Base-by-base conservation (phyloP, 1,284 basidiomycete species). In the Fereydounia khargensis region DNA sequence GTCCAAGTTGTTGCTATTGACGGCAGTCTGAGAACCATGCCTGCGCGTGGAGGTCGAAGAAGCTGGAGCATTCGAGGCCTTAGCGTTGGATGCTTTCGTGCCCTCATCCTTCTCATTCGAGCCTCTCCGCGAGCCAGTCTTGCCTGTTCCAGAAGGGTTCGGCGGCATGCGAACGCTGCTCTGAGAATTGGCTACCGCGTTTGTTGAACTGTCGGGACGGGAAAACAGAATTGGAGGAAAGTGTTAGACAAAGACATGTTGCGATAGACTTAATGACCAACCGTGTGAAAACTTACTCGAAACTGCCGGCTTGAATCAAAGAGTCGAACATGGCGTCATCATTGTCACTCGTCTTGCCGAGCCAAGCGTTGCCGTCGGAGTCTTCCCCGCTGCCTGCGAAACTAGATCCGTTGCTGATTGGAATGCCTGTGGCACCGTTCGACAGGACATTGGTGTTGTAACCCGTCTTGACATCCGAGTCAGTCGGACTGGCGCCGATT, bases 251-350 rank as follows among this genome's bases (percentile, higher is more conserved):
- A n/a, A n/a, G n/a, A n/a, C n/a, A n/a, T n/a, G n/a, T n/a, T n/a
- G n/a, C n/a, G n/a, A n/a, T n/a, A n/a, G n/a, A n/a, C n/a, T n/a
- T n/a, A n/a, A n/a, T n/a, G n/a, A n/a, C n/a, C n/a, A n/a, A n/a
- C n/a, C n/a, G n/a, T n/a, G n/a, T n/a, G n/a, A n/a, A n/a, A 6
- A 52, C 49, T 57, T 40, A 53, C 49, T 48, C 68, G 16, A 69
- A 69, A 14, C 63, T 69, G 21, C 54, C 59, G 8, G 65, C 56
- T 18, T 68, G 60, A 16, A 70, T 63, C 35, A 70, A 52, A 8
- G 64, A 64, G 24, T 70, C 66, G 30, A 70, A 70, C 66, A 70
- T 70, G 35, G 57, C 65, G 24, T 70, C 66, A 35, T 68, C 65
- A n/a, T 63, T 54, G 38, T 52, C 54, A 19, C 45, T 41, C 9